These are phyloP conservation scores for Voacanga thouarsii DNA, from an alignment of 257 asterid species.

Conservation along the genomic window DNA sequence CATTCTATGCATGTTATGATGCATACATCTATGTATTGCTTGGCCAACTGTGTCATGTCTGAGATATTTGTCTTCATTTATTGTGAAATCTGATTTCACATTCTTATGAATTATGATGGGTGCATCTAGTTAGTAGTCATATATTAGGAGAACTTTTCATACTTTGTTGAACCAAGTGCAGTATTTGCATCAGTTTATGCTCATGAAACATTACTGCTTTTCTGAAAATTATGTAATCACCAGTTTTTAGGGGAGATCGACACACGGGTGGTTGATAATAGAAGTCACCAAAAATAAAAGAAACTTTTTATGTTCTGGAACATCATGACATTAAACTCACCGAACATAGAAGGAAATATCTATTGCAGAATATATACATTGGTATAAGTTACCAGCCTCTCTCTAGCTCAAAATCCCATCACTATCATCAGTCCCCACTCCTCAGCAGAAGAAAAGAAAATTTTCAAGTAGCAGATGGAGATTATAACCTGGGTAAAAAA, in stretches of 20 bases:
- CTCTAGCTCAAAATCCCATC: background rate
- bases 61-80: background rate
- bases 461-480: background rate
- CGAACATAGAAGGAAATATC: background rate
- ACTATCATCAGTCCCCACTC: background rate
- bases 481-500: background rate
- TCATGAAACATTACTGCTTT: too few species aligned
- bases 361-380: background rate
- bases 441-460: background rate
- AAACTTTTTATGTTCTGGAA: background rate
- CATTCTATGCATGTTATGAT: too few species aligned
- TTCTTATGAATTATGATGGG: background rate
- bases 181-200: background rate
- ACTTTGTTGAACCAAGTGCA: background rate
- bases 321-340: background rate
- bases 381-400: background rate
- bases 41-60: background rate
- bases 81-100: background rate
- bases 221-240: background rate
- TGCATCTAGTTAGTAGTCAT: background rate
- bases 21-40: background rate
- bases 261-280: background rate
- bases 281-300: background rate
- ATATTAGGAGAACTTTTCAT: background rate
- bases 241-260: background rate